Evolutionary conservation across 345 rosid species (phyloP), one percentile per base, ranked within the genome.

Genomic region (Eucalyptus curtisii): DNA sequence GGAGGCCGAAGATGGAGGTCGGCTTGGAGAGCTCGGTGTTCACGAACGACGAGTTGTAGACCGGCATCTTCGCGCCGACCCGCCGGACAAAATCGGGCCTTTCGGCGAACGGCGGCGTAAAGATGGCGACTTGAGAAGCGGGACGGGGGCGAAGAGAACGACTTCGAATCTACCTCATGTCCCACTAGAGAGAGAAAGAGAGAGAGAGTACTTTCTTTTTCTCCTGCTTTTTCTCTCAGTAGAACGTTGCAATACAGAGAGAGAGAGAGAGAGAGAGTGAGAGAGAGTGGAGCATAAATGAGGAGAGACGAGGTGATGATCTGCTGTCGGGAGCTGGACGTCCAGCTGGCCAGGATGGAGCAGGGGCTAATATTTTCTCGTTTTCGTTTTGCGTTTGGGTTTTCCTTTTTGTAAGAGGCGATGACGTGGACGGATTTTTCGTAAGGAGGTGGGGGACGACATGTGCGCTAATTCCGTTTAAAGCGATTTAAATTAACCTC

Each of bases 1-100:
- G 95, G 30, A 97, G 94, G 27, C 99, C 99, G 90, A 97, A 97
- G 89, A 97, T 96, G 20, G 98, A 96, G 11, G 99, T 96, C 42
- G 92, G 97, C 91, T 96, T 96, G 3, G 99, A 97, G 8, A 97
- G 95, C 94, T 96, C 95, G 27, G 94, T 64, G 90, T 96, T 96
- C 49, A 97, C 89, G 44, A 90, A 93, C 24, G 97, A 95, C 7
- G 98, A 94, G 90, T 96, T 92, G 95, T 94, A 93, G 11, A 94
- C 17, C 16, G 97, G 89, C 94, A 97, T 96, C 44, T 66, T 87
- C 55, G 25, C 66, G 8, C 42, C 47, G 47, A 76, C 82, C 82
- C 47, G 82, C 82, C 82, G 27, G 82, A 20, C 14, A 40, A 76
- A 76, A 37, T 19, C 30, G 15, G 47, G 82, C 7, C 82, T 37